Base-by-base conservation (phyloP, 108 stramenopile species). In the Cyclotella sp. region DNA sequence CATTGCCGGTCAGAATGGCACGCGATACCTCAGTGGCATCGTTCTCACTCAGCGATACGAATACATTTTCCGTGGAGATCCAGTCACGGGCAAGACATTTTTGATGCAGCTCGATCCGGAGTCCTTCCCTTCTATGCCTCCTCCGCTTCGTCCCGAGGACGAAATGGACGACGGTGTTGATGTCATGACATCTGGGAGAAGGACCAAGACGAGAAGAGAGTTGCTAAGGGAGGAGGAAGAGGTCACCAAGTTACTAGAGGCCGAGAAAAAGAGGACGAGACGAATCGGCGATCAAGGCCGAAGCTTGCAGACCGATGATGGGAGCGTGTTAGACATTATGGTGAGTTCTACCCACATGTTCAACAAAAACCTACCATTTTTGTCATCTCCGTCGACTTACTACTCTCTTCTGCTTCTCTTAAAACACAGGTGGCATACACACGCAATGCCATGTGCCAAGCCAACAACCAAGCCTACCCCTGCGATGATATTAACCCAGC, bases 281-380 rank as follows among this genome's bases (percentile, higher is more conserved):
- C 34, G 67, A 4, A 15, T 46, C 49, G 49, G 67, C 18, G 21
- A 24, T 44, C n/a, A 24, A 6, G 21, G 64, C 10, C 52, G 67
- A 27, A 53, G 30, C 18, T 65, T 65, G 67, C 69, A 70, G 69
- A 58, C 49, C 19, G 69, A 70, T 57, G 69, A 70, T 58, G 69
- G 69, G 0, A 58, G 30, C 15, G 69, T 70, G 10, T 43, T 70
- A n/a, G 69, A 70, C 26, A 43, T 70, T 12, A 43, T 70, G 53
- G 69, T 70, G 41, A 70, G 69, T 70, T 47, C 7, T 63, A 3
- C 34, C 62, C 39, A 34, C 34, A 34, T 34, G 2, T 34, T 2
- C 34, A 34, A 34, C 34, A 2, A 34, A 34, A 34, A 6, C 34
- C 34, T 34, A 5, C 6, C 34, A 5, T 34, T 34, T 34, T 34